Percentiles rank a stretch among this genome's conserved stretches.
Evolutionary conservation across 805 yeast genomes (phyloP).

Genomic region (Naumovozyma dairenensis): DNA sequence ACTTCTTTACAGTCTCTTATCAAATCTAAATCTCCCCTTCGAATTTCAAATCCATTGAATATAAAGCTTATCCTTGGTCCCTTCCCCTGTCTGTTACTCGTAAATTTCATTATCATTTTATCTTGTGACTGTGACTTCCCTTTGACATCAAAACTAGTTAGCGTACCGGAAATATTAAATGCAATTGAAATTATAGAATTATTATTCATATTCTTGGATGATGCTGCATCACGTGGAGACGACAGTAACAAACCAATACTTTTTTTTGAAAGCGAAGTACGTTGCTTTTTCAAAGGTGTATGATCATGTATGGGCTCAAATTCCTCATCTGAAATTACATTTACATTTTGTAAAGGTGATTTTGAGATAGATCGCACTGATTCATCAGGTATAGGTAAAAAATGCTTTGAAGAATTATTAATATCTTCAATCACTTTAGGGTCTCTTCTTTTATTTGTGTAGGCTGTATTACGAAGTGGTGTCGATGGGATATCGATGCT

Average conservation of each 20-base stretch:
- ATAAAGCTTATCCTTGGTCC: conserved; percentile 12
- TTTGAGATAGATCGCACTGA: too few species aligned
- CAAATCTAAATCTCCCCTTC: conserved; percentile 11
- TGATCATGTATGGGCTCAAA: conserved; percentile 7
- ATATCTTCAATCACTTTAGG: conserved; percentile 12
- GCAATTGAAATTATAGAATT: too few species aligned
- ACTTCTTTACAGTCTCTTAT: conserved; percentile 13
- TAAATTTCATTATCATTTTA: conserved; percentile 8
- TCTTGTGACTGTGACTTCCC: conserved; percentile 2
- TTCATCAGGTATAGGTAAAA: conserved; percentile 3
- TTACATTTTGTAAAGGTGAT: too few species aligned
- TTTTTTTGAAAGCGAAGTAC: background rate
- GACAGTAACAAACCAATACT: conserved; percentile 12
- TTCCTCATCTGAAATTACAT: conserved; percentile 3
- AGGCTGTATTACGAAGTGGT: too few species aligned
- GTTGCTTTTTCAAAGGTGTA: conserved; percentile 8
- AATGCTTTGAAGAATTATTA: conserved; percentile 9
- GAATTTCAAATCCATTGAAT: conserved; percentile 7
- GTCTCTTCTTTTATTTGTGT: conserved; percentile 12
- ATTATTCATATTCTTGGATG: too few species aligned
- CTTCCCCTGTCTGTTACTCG: conserved; percentile 7
- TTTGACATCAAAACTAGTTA: conserved; percentile 4
- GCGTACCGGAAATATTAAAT: conserved; percentile 8
- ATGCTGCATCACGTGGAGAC: too few species aligned
- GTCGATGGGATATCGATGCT: too few species aligned